These are phyloP conservation scores for Psilocybe sp. DNA, from an alignment of 768 basidiomycete genomes.

Conservation along the genomic window DNA sequence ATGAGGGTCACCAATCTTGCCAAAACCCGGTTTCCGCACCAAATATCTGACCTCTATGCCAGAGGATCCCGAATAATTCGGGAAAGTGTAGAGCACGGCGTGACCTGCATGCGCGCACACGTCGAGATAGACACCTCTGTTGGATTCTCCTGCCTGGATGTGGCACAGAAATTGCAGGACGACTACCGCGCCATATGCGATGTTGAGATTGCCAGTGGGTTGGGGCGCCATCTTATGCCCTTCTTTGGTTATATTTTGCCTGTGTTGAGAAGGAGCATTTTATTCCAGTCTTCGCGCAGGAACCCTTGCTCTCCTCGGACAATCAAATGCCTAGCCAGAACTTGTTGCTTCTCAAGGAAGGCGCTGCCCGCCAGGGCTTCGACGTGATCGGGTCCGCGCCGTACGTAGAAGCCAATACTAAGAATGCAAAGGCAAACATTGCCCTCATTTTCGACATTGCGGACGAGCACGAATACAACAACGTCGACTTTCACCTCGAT, in stretches of 20 bases:
- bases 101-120: constrained; percentile 65
- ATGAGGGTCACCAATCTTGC: constrained; percentile 47
- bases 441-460: constrained; percentile 49
- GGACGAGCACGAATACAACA: constrained; percentile 27
- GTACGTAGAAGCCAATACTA: constrained; percentile 53
- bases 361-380: constrained; percentile 37
- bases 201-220: constrained; percentile 54
- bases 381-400: constrained; percentile 62
- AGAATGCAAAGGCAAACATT: constrained; percentile 52
- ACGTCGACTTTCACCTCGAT: constrained; percentile 67
- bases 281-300: constrained; percentile 56
- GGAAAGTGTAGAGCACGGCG: constrained; percentile 59
- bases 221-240: constrained; percentile 6
- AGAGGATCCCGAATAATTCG: constrained; percentile 53
- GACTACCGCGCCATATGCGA: constrained; percentile 47
- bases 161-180: constrained; percentile 44
- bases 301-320: constrained; percentile 45
- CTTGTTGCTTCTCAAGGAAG: constrained; percentile 40
- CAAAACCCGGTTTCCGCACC: constrained; percentile 45
- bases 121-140: constrained; percentile 61
- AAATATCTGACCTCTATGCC: constrained; percentile 42
- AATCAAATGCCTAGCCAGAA: constrained; percentile 40
- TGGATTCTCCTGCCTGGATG: constrained; percentile 51
- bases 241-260: neutral
- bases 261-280: neutral